These are phyloP conservation scores for Tuber calosporum DNA, from an alignment of 495 filamentous ascomycete genomes.

Conservation along the genomic window DNA sequence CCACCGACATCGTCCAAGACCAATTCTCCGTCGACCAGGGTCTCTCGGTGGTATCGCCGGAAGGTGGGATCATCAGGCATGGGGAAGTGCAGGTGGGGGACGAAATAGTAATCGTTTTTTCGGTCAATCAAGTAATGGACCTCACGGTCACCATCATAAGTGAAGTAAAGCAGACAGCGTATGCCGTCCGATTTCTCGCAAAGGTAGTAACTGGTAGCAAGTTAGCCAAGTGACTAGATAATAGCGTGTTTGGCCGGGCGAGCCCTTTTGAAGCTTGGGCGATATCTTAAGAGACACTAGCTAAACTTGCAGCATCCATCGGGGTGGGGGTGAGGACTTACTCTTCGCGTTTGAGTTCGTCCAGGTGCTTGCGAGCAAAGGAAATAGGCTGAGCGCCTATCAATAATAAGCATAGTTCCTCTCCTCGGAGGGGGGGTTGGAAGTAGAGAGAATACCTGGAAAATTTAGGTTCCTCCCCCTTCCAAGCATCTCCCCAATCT, in stretches of 20 bases:
- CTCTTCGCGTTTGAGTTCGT: constrained; percentile 70
- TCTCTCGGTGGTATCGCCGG: constrained; percentile 64
- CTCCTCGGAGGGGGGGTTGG: background rate
- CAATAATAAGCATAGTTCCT: background rate
- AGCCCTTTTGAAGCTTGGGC: background rate
- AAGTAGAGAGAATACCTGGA: constrained; percentile 46
- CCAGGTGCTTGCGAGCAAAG: constrained; percentile 69
- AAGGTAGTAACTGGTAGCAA: constrained; percentile 67
- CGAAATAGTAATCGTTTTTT: constrained; percentile 88
- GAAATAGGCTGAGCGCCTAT: constrained; percentile 85
- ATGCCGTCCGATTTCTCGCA: constrained; percentile 98
- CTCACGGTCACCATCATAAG: constrained; percentile 51
- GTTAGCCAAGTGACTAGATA: background rate
- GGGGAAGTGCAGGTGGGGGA: constrained; percentile 76
- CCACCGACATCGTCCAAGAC: constrained; percentile 65
- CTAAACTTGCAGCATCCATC: background rate
- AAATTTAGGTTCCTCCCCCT: constrained; percentile 57
- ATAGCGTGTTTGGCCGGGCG: background rate
- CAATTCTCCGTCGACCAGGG: constrained; percentile 86
- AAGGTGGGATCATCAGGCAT: constrained; percentile 53
- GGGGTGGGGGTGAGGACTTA: constrained; percentile 41
- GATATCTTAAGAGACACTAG: background rate
- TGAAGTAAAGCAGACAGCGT: constrained; percentile 85
- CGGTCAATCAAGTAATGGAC: constrained; percentile 86
- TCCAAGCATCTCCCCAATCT: constrained; percentile 69